phyloP scores from a whole-genome alignment of 2,329 filamentous ascomycete species.

The Pseudophaeomoniella oleicola region DNA sequence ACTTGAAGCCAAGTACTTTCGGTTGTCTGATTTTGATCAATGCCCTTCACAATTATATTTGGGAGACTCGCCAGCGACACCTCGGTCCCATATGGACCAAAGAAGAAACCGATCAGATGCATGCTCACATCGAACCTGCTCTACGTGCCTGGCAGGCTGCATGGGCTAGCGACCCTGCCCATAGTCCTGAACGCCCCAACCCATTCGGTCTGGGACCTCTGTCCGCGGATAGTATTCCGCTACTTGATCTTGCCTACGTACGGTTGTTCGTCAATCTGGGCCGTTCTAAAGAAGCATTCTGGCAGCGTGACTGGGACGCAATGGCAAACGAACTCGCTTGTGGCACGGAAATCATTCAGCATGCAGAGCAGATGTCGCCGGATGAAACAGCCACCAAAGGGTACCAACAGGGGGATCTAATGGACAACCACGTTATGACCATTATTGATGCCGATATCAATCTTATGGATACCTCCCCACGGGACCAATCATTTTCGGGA shows the following conservation, averaged over 20 bases:
- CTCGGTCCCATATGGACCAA: conserved; percentile 80
- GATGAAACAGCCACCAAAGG: neutral
- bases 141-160: conserved; percentile 87
- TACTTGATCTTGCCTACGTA: conserved; percentile 84
- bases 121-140: conserved; percentile 84
- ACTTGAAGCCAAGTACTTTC: conserved; percentile 74
- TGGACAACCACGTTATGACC: conserved; percentile 9
- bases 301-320: conserved; percentile 83
- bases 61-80: conserved; percentile 87
- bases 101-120: conserved; percentile 90
- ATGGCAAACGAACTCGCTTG: conserved; percentile 77
- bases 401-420: neutral
- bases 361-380: conserved; percentile 35
- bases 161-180: conserved; percentile 75
- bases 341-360: conserved; percentile 60
- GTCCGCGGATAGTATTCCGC: conserved; percentile 77
- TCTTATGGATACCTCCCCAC: conserved; percentile 20
- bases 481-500: conserved; percentile 17
- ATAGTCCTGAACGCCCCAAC: conserved; percentile 72
- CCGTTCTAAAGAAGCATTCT: conserved; percentile 81
- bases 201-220: conserved; percentile 69
- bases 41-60: conserved; percentile 93
- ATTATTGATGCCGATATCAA: conserved; percentile 15
- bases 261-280: conserved; percentile 88
- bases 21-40: conserved; percentile 87